Conservation (phyloP, 352 stramenopile species). For the Globisporangium cylindrosporum region DNA sequence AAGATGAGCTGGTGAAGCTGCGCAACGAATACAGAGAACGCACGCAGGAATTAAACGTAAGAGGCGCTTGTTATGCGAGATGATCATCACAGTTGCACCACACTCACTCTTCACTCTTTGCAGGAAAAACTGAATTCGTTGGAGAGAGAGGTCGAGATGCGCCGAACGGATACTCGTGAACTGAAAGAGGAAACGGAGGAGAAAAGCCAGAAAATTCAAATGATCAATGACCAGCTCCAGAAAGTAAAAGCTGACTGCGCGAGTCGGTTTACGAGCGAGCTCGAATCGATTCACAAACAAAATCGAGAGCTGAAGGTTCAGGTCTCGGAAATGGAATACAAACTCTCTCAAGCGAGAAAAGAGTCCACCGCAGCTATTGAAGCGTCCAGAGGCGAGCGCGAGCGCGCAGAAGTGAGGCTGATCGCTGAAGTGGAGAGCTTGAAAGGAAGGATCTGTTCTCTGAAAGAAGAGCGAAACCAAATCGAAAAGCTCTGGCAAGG, state of each 20-base stretch:
- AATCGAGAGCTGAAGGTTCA: slow-evolving; percentile 63
- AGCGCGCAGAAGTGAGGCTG: slow-evolving; percentile 49
- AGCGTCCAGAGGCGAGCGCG: slow-evolving; percentile 38
- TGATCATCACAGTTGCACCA: not conserved
- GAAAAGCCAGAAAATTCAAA: slow-evolving; percentile 55
- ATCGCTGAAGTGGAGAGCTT: slow-evolving; percentile 63
- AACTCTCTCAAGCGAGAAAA: slow-evolving; percentile 38
- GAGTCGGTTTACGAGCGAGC: slow-evolving; percentile 43
- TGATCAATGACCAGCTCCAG: slow-evolving; percentile 70
- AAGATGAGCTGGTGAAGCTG: slow-evolving; percentile 48
- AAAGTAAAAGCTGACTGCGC: slow-evolving; percentile 72
- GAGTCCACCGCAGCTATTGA: slow-evolving; percentile 34
- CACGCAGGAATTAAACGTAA: slow-evolving; percentile 50
- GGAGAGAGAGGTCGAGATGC: slow-evolving; percentile 62
- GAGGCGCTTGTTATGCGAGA: not conserved
- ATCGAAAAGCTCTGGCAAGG: slow-evolving; percentile 50
- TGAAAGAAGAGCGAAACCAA: slow-evolving; percentile 65
- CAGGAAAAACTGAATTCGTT: slow-evolving; percentile 39
- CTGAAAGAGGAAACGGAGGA: slow-evolving; percentile 62
- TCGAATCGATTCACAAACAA: slow-evolving; percentile 52
- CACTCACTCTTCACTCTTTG: not conserved
- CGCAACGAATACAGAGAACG: slow-evolving; percentile 49
- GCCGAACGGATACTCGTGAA: slow-evolving; percentile 51
- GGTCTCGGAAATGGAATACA: slow-evolving; percentile 50
- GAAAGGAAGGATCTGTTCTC: slow-evolving; percentile 36